Percentiles rank a stretch among this genome's conserved stretches.
These are phyloP conservation scores for Melaleuca alternifolia DNA, from an alignment of 345 rosid genomes.

Conservation along the genomic window DNA sequence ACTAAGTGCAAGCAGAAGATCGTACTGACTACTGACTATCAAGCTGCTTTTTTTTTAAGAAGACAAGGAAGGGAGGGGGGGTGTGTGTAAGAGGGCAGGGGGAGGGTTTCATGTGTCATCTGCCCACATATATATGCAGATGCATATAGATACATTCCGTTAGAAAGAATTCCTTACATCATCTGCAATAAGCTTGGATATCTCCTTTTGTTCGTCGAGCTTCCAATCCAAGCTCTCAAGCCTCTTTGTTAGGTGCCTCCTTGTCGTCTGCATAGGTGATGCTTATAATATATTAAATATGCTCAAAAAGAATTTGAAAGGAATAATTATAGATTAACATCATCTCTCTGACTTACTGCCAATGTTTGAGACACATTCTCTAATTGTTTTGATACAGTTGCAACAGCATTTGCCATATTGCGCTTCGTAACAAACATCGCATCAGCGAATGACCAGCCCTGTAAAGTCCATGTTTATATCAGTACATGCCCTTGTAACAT, in stretches of 20 bases:
- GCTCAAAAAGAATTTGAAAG: not conserved
- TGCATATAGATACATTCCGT: not conserved
- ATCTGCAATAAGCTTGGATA: constrained; percentile 50
- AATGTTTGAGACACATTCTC: constrained; percentile 67
- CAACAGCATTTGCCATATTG: constrained; percentile 80
- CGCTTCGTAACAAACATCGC: constrained; percentile 86
- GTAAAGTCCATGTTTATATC: not conserved
- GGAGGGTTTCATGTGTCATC: not conserved
- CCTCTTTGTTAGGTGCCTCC: constrained; percentile 67
- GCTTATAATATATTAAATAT: not conserved
- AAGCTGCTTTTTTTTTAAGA: not conserved
- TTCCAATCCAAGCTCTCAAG: constrained; percentile 79
- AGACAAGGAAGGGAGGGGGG: too few relatives aligned
- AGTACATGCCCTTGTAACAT: not conserved
- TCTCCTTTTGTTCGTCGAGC: constrained; percentile 67
- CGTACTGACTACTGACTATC: not conserved
- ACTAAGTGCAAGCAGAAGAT: not conserved
- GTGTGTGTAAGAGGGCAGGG: too few relatives aligned
- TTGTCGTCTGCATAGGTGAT: constrained; percentile 56
- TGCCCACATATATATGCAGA: not conserved
- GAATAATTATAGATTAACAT: not conserved
- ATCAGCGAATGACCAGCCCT: constrained; percentile 91
- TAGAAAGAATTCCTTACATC: constrained; percentile 25
- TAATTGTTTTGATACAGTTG: constrained; percentile 66
- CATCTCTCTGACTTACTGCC: constrained; percentile 37